Base-by-base conservation (phyloP, 108 stramenopile species). In the Thalassiosira profunda region DNA sequence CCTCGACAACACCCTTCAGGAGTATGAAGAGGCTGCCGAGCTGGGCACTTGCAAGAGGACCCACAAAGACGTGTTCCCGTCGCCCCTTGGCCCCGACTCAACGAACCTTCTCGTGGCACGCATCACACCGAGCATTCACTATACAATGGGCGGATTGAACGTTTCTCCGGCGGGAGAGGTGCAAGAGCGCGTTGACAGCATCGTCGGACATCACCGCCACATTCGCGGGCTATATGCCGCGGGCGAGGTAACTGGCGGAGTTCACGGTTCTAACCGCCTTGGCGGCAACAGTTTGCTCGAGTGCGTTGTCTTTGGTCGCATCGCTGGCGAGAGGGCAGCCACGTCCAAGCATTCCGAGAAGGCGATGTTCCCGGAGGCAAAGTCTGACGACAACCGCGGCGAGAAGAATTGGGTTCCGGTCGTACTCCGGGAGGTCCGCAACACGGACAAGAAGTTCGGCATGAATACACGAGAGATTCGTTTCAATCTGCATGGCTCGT, bases 111-210 rank as follows among this genome's bases (percentile, higher is more conserved):
- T 84, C 45, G 87, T 81, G 34, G 91, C 88, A 7, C 76, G 53
- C 34, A 83, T 92, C 9, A 83, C 82, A 17, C 81, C 81, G n/a
- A 68, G 68, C 5, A 79, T 96, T 23, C 95, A 96, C 45, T 96
- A 96, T 76, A 89, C 87, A 53, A 94, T 96, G 92, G 95, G 95
- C 8, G 95, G 94, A 1, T 29, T 96, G 12, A 74, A 61, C 36
- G 87, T 96, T 24, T 81, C 85, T 59, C 46, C 75, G 10, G 60
- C 29, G 3, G 89, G 84, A 10, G 74, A 88, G 42, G 92, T 91
- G 8, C 72, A 64, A 43, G 63, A 73, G 23, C 23, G 29, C 17
- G 58, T 91, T 15, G 41, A 64, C 14, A 36, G 28, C 23, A 65
- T 75, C 26, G 28, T 60, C 0, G 68, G 68, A 5, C n/a, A 76